Evolutionary conservation across 108 stramenopile genomes (phyloP).

Genomic region (Schizochytrium sp.): DNA sequence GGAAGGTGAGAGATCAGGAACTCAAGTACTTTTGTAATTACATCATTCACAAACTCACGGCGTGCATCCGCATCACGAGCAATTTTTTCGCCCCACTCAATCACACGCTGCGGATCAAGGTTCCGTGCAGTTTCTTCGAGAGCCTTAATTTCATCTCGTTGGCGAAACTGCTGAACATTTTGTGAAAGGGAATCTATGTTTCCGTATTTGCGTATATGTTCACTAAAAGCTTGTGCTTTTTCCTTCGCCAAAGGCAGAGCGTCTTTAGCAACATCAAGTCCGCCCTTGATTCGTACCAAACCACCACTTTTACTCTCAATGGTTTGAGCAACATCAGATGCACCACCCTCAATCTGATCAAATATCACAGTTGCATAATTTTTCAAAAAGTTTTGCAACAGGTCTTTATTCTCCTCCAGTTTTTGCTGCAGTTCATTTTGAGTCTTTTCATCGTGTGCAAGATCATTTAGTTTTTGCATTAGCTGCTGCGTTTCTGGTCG

Average conservation of each 20-base stretch:
- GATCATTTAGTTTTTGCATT: not conserved
- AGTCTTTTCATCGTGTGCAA: constrained; percentile 9
- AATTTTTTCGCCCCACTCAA: constrained; percentile 54
- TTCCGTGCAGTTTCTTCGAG: not conserved
- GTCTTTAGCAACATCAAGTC: not conserved
- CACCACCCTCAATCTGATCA: not conserved
- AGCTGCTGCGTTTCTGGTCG: constrained; percentile 40
- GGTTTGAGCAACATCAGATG: constrained; percentile 16
- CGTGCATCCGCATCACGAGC: constrained; percentile 20
- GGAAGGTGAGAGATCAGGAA: constrained; percentile 37
- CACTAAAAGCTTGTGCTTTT: not conserved
- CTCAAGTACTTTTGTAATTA: constrained; percentile 40
- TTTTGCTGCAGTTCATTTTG: not conserved
- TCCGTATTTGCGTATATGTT: not conserved
- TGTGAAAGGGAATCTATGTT: not conserved
- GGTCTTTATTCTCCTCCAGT: not conserved
- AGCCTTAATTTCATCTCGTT: constrained; percentile 2
- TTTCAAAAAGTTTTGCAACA: not conserved
- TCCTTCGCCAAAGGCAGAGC: constrained; percentile 1
- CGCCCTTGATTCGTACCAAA: not conserved
- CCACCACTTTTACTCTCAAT: constrained; percentile 3
- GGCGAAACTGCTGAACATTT: not conserved
- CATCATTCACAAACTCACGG: not conserved
- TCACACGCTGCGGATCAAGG: constrained; percentile 15
- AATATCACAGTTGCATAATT: not conserved